Base-by-base conservation (phyloP, 768 basidiomycete species). In the Boletus vermiculosoides region DNA sequence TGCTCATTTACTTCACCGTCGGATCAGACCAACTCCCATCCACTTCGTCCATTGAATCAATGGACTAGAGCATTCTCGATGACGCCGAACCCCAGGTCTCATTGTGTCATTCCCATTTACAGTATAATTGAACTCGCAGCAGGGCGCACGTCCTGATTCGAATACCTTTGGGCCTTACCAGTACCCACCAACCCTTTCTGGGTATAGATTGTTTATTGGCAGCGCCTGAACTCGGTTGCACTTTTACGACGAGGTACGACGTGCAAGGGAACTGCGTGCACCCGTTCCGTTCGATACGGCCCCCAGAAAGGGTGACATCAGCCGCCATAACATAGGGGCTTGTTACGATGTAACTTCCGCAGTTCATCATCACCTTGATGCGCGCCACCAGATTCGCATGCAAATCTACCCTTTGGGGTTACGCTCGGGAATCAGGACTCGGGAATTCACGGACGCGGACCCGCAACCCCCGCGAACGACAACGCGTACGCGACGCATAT, bases 71-170 rank as follows among this genome's bases (percentile, higher is more conserved):
- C 25, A 18, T 36, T 45, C 47, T 58, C 33, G 25, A 40, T 46
- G 44, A 51, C 30, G 40, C 42, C 20, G 37, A 34, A 37, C 50
- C 34, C 54, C 52, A 1, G 31, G 33, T 45, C 46, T 49, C 63
- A 1, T 44, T 5, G 10, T 12, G n/a, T 34, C 28, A 16, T 23
- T 23, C 23, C 23, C 47, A 33, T 37, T 18, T 45, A 23, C 40
- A 34, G 34, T 16, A 49, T 23, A 12, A 20, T 33, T 13, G 20
- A 28, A 39, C 20, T 22, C 23, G 20, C 58, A 22, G 33, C 45
- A 9, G 23, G 37, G 45, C 23, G 18, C 51, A 45, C 44, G 36
- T 45, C 25, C 7, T 20, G 8, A 54, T 10, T 28, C 10, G 18
- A 23, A 34, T 12, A 34, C 13, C 13, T 34, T 6, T 5, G 6